phyloP scores from a whole-genome alignment of 345 rosid genomes.

The Linum usitatissimum region DNA sequence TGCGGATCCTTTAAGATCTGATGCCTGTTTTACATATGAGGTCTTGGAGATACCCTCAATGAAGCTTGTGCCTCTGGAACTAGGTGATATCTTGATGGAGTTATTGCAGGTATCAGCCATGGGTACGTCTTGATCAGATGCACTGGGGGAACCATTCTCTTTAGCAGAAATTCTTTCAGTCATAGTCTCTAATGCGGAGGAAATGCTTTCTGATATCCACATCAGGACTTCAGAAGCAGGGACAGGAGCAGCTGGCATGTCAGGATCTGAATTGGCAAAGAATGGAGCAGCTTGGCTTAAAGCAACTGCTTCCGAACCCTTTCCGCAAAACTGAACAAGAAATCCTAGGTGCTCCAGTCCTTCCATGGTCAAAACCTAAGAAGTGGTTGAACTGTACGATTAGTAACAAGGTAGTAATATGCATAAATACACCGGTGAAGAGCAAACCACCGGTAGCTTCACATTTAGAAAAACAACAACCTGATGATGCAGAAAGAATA shows the following conservation, averaged over 20 bases:
- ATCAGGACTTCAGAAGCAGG: slow-evolving; percentile 80
- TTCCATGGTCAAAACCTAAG: slow-evolving; percentile 84
- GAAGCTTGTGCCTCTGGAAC: slow-evolving; percentile 58
- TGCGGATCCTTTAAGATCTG: slow-evolving; percentile 81
- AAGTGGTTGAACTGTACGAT: slow-evolving; percentile 15
- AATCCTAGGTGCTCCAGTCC: slow-evolving; percentile 93
- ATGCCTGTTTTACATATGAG: slow-evolving; percentile 74
- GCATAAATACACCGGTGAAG: background rate
- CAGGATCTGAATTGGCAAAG: slow-evolving; percentile 98
- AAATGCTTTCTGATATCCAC: slow-evolving; percentile 79
- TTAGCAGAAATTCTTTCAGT: slow-evolving; percentile 80
- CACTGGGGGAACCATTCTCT: slow-evolving; percentile 65
- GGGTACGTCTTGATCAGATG: slow-evolving; percentile 76
- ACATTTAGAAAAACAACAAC: background rate
- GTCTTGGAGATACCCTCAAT: slow-evolving; percentile 93
- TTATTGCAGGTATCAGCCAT: slow-evolving; percentile 83
- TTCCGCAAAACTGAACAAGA: slow-evolving; percentile 88
- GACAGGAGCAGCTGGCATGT: slow-evolving; percentile 96
- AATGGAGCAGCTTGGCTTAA: slow-evolving; percentile 87
- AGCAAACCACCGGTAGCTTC: background rate
- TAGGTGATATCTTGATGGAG: slow-evolving; percentile 52
- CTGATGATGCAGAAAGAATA: background rate
- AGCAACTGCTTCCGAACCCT: slow-evolving; percentile 65
- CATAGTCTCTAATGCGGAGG: slow-evolving; percentile 60
- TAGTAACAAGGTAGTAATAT: slow-evolving; percentile 4